Base-by-base conservation (phyloP, 768 basidiomycete genomes). In the Suillus clintonianus region DNA sequence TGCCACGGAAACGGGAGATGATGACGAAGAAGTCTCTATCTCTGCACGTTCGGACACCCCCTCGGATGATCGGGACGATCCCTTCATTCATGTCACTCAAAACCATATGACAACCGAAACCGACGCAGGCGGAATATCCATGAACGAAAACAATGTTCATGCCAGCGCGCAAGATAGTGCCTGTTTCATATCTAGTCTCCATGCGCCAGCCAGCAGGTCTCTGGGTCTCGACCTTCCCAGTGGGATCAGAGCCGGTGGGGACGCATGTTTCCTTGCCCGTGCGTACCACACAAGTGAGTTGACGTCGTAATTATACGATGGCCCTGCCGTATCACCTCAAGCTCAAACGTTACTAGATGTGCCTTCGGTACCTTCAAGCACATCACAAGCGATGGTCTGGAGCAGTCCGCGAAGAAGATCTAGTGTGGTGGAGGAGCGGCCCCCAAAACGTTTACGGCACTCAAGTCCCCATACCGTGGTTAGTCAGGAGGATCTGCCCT, bases 401-500 rank as follows among this genome's bases (percentile, higher is more conserved):
- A 32, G 43, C 4, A 15, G 34, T 3, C 62, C 51, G 30, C 71
- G 65, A 36, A 63, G 65, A 19, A 68, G 66, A 62, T 60, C 41
- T 41, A 69, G 65, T 37, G 60, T 61, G 75, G 74, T 67, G 53
- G 51, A 65, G 68, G 76, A 67, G 61, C 72, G 74, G 69, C 68
- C 64, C 4, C 48, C 37, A 69, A 75, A 75, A 72, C 75, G 74
- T 55, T 32, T 61, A 54, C 71, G 72, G 50, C 62, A 63, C n/a
- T 34, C 43, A 13, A 65, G 65, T 61, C 60, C 64, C 64, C 58
- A 64, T 32, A 36, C 66, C 65, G 67, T 62, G 53, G 61, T 53
- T 62, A 60, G 59, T 45, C 60, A 55, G 54, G 64, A 60, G 42
- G 58, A 60, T 32, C 53, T 54, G 36, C 22, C 32, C 15, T 14